Base-by-base conservation (phyloP, 2,329 filamentous ascomycete species). In the Trichophyton equinum region DNA sequence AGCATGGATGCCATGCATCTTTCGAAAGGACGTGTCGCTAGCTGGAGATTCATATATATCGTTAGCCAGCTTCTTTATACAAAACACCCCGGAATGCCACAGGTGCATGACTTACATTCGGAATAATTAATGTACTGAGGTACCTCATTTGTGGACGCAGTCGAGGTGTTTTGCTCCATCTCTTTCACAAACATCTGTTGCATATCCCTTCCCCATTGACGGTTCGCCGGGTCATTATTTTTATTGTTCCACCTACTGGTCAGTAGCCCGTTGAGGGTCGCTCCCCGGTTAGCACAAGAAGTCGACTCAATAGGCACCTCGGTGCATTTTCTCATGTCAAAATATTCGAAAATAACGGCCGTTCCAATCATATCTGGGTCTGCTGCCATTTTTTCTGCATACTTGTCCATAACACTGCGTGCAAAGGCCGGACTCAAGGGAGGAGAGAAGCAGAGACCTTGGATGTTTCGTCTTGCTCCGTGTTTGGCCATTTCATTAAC, bases 1-100 rank as follows among this genome's bases (percentile, higher is more conserved):
- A 44, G 75, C 74, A 60, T 79, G 78, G 11, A 70, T 70, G 1
- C 78, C 78, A 64, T 78, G 79, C 46, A 78, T 74, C 57, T 76
- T 75, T 2, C 61, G 60, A 11, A 73, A 69, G 3, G 67, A 65
- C 1, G 65, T 65, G 58, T 73, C 69, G 20, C 71, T 71, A 3
- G 72, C 71, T 73, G 33, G 8, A 1, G n/a, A 11, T 1, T 8
- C 44, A 33, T 2, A 59, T 69, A 44, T 9, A n/a, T 7, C 13
- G 30, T 55, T n/a, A 55, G 51, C 20, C 11, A 30, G 9, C 25
- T 13, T 4, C 9, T 38, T 13, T 9, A 13, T 46, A 46, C 42
- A n/a, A 8, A 7, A 46, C 8, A 2, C 5, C 5, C 42, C 18
- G 4, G 20, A 27, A 38, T 9, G 25, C 25, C n/a, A 5, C 3